These are phyloP conservation scores for Mycosarcoma mackinlayi DNA, from an alignment of 1,284 basidiomycete species.

Conservation along the genomic window DNA sequence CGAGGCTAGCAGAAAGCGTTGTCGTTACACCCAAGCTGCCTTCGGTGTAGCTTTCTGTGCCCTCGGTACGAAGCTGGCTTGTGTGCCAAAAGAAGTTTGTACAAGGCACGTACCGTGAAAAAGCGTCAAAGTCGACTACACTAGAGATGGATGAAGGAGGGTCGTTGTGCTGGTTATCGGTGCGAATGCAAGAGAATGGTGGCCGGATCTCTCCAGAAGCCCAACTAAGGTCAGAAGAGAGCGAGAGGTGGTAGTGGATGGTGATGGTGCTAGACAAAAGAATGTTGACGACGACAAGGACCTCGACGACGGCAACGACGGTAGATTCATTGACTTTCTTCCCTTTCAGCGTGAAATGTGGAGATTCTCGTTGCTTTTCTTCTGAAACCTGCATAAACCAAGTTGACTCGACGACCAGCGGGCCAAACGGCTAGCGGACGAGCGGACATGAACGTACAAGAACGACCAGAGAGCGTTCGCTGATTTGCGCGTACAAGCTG, in stretches of 20 bases:
- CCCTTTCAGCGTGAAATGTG: conserved; percentile 4
- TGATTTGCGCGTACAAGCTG: no score
- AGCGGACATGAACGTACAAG: no score
- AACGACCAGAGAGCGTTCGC: no score
- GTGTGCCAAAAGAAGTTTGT: background rate
- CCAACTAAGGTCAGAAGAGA: background rate
- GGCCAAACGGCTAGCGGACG: no score
- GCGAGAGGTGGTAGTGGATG: background rate
- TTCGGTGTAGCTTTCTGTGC: no score
- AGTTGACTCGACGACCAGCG: no score
- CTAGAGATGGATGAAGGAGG: background rate
- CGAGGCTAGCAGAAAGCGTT: no score
- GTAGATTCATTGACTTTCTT: no score
- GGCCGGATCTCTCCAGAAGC: background rate
- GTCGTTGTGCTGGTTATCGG: background rate
- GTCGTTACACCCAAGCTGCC: no score
- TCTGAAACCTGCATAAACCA: background rate
- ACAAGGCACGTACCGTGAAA: conserved; percentile 15
- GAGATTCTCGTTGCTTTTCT: conserved; percentile 4
- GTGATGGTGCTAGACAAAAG: background rate
- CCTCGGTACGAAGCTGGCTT: no score
- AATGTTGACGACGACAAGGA: background rate
- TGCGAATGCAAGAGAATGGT: background rate
- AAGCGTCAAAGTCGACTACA: conserved; percentile 1
- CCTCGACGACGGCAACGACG: no score